phyloP scores from a whole-genome alignment of 2,329 filamentous ascomycete genomes.

The Calonectria fujianensis region DNA sequence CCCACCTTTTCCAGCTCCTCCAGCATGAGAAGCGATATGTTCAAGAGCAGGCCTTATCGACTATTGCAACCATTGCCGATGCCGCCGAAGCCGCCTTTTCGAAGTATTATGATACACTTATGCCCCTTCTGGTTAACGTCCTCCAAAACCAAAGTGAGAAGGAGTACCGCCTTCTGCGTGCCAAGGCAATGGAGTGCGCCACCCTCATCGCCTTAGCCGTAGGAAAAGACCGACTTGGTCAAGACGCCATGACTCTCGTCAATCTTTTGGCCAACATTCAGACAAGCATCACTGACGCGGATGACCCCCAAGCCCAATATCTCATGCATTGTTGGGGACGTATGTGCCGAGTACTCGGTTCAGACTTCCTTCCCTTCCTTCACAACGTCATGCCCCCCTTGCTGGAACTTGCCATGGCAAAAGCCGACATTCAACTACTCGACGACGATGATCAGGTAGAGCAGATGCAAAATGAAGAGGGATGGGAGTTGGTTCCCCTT shows the following conservation, averaged over 20 bases:
- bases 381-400: conserved; percentile 95
- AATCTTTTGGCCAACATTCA: conserved; percentile 92
- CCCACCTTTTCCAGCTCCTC: conserved; percentile 89
- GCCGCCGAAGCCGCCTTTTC: conserved; percentile 96
- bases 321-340: conserved; percentile 99
- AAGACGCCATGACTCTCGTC: conserved; percentile 90
- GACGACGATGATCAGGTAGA: conserved; percentile 97
- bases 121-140: conserved; percentile 95
- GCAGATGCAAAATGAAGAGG: conserved; percentile 93
- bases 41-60: conserved; percentile 97
- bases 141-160: conserved; percentile 93
- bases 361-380: conserved; percentile 94
- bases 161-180: conserved; percentile 91
- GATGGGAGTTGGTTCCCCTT: conserved; percentile 97
- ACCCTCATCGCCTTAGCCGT: conserved; percentile 97
- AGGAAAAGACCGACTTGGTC: conserved; percentile 92
- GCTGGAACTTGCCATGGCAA: conserved; percentile 91
- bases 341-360: conserved; percentile 95
- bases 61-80: conserved; percentile 99
- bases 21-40: conserved; percentile 96
- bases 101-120: conserved; percentile 96
- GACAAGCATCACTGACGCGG: conserved; percentile 87
- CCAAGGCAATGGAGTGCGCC: conserved; percentile 99
- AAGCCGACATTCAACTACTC: conserved; percentile 96
- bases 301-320: conserved; percentile 97